Percentiles rank a stretch among this genome's conserved stretches.
Evolutionary conservation across 176 grass and related monocot genomes (phyloP).

Genomic region (Musa troglodytarum): DNA sequence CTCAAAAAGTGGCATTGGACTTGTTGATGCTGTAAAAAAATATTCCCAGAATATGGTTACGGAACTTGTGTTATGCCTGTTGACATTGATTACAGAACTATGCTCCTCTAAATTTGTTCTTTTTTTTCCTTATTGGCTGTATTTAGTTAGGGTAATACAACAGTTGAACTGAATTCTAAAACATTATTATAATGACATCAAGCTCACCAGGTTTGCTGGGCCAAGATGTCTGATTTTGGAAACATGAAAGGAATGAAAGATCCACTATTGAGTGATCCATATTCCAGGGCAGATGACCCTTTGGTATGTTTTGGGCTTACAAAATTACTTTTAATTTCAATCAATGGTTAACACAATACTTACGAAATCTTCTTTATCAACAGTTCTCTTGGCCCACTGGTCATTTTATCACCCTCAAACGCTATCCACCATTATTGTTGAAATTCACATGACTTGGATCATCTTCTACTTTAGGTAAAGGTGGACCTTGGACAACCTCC

Average conservation of each 20-base stretch:
- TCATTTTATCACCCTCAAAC: background rate
- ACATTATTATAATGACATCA: background rate
- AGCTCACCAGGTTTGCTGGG: background rate
- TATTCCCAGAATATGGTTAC: no score
- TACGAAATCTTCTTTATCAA: background rate
- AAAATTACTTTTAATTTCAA: background rate
- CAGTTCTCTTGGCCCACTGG: background rate
- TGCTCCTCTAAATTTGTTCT: no score
- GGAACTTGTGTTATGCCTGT: no score
- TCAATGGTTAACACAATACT: no score
- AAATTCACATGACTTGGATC: background rate
- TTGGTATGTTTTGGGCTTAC: background rate
- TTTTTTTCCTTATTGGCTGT: no score
- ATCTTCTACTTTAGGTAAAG: background rate
- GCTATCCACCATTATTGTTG: background rate
- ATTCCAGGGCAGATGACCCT: background rate
- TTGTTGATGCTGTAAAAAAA: no score
- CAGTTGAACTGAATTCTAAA: no score
- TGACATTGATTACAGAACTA: no score
- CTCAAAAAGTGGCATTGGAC: no score
- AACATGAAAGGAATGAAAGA: background rate
- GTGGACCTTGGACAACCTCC: conserved; percentile 4
- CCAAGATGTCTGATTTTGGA: background rate
- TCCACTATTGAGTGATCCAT: background rate
- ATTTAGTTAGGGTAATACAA: no score